Base-by-base conservation (phyloP, 768 basidiomycete genomes). In the Phlebiopsis flavidoalba region DNA sequence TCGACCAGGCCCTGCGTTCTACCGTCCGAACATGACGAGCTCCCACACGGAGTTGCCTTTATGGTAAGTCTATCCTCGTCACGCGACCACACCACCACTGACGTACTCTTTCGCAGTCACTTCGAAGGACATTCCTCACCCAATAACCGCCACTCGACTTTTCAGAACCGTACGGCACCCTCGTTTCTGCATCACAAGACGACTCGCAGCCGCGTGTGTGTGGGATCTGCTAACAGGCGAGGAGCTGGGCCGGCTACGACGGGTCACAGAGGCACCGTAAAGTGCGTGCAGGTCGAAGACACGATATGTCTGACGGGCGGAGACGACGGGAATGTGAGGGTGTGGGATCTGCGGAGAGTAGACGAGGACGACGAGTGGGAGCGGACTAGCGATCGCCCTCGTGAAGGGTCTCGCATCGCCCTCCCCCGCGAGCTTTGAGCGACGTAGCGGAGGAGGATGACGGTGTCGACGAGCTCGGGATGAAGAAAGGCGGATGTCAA, bases 11-110 rank as follows among this genome's bases (percentile, higher is more conserved):
- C 95, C 96, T 0, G 92, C 92, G 17, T 98, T 99, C 72, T 99
- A 51, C 97, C 97, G 4, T 97, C 95, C 17, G 97, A 98, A 71
- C 97, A 99, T 66, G 93, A 95, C 66, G 94, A 97, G 57, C 79
- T 99, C 33, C 97, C 97, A 8, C 84, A 88, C 8, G 94, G 93
- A 1, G 85, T 98, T 5, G 97, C 96, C 12, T 99, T 99, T 76
- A 98, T 99, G 95, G 93, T 93, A 74, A 65, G 67, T 66, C 31
- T n/a, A n/a, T 51, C 11, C 21, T 46, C 45, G 50, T 50, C 45
- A 24, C 58, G 6, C 50, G 49, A 50, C 40, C 37, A 5, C 14
- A 52, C 24, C n/a, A 1, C 36, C 31, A 60, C 63, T 67, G 10
- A 66, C 61, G n/a, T 57, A 36, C 12, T 43, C n/a, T 31, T 51